These are phyloP conservation scores for Hericium erinaceus DNA, from an alignment of 768 basidiomycete species.

Conservation along the genomic window DNA sequence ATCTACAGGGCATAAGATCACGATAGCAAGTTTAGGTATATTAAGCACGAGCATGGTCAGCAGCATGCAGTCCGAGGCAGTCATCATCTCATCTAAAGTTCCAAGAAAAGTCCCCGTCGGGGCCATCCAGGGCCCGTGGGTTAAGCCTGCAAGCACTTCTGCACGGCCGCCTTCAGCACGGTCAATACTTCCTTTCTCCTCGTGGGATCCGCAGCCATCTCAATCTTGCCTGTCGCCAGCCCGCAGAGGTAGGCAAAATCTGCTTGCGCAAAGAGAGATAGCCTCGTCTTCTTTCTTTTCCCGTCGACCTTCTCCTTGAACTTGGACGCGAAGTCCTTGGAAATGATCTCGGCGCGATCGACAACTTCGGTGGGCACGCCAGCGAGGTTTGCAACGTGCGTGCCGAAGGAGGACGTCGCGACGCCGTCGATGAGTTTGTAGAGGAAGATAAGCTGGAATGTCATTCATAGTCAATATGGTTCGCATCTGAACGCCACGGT, in stretches of 20 bases:
- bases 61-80: too few relatives aligned
- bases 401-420: conserved; percentile 85
- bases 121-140: neutral
- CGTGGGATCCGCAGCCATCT: conserved; percentile 45
- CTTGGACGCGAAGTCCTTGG: conserved; percentile 76
- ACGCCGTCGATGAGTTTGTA: conserved; percentile 89
- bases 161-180: conserved; percentile 32
- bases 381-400: conserved; percentile 91
- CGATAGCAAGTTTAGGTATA: too few relatives aligned
- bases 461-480: conserved; percentile 2
- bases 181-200: conserved; percentile 44
- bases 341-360: conserved; percentile 79
- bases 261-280: conserved; percentile 79
- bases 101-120: too few relatives aligned
- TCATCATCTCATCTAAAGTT: too few relatives aligned
- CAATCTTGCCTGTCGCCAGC: conserved; percentile 43
- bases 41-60: too few relatives aligned
- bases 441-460: conserved; percentile 72
- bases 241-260: conserved; percentile 79
- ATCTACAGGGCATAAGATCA: too few relatives aligned
- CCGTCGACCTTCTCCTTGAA: conserved; percentile 75
- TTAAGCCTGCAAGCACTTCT: neutral
- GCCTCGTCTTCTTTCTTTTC: conserved; percentile 43
- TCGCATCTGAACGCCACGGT: neutral
- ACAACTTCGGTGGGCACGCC: conserved; percentile 85